phyloP scores from a whole-genome alignment of 441 rosid species.

The Gossypium lobatum region DNA sequence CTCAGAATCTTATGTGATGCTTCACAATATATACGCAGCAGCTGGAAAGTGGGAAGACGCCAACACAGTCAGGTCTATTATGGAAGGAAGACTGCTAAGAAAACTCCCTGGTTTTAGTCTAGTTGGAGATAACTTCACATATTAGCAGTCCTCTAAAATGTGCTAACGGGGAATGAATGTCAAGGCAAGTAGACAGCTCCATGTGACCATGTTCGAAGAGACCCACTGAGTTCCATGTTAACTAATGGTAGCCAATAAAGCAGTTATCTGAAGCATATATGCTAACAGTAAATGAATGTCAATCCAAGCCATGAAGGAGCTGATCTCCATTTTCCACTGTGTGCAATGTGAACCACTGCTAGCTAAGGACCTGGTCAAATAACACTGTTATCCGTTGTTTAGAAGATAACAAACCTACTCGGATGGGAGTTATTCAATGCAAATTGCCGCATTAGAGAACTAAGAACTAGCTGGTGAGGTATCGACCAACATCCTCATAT shows the following conservation, averaged over 20 bases:
- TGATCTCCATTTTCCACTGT: not conserved
- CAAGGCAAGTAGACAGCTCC: not conserved
- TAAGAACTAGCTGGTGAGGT: not conserved
- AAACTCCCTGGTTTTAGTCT: conserved; percentile 36
- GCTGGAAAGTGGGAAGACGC: conserved; percentile 28
- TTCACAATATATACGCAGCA: conserved; percentile 29
- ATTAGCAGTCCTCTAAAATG: not conserved
- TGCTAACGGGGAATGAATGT: not conserved
- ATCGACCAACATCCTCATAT: not conserved
- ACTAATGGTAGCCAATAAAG: not conserved
- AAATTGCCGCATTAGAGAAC: not conserved
- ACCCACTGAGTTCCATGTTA: not conserved
- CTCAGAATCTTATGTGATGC: conserved; percentile 20
- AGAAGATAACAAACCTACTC: not conserved
- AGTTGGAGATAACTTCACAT: conserved; percentile 8
- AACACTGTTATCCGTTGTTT: not conserved
- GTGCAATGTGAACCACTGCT: not conserved
- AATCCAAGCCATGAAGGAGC: not conserved
- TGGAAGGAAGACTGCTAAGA: conserved; percentile 19
- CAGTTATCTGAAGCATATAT: not conserved
- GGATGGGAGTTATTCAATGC: not conserved
- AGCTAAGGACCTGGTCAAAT: not conserved
- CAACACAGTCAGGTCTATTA: conserved; percentile 18
- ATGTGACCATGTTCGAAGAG: too few relatives aligned
- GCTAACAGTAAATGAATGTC: not conserved